Percentiles rank a stretch among this genome's conserved stretches.
phyloP scores from a whole-genome alignment of 306 rosid genomes.

The Glycine soja region DNA sequence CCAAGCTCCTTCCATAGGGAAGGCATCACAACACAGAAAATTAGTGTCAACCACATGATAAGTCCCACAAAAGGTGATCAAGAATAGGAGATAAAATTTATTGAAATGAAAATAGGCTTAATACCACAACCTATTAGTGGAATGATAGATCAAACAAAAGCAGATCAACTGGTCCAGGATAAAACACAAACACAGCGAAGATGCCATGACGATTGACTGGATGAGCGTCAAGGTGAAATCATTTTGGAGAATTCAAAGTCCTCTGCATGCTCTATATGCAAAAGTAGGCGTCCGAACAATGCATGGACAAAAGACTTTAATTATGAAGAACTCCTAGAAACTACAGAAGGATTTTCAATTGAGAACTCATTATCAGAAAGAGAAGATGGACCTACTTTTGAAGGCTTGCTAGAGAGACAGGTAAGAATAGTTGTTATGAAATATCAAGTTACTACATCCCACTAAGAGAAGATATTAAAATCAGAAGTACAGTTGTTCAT shows the following conservation, averaged over 20 bases:
- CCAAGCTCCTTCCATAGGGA: conserved; percentile 3
- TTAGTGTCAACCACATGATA: not conserved
- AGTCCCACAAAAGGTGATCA: not conserved
- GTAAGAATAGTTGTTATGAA: conserved; percentile 73
- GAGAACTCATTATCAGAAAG: conserved; percentile 66
- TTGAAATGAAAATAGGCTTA: conserved; percentile 25
- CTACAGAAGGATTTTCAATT: conserved; percentile 67
- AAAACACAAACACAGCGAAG: conserved; percentile 41
- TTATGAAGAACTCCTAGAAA: conserved; percentile 61
- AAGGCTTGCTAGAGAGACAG: conserved; percentile 56
- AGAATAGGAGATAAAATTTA: not conserved
- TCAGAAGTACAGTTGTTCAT: conserved; percentile 64
- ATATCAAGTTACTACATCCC: conserved; percentile 58
- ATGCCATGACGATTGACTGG: conserved; percentile 39
- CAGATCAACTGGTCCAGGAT: not conserved
- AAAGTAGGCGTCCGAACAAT: conserved; percentile 59
- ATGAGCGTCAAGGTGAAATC: conserved; percentile 20
- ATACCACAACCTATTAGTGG: conserved; percentile 10
- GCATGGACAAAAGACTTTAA: conserved; percentile 62
- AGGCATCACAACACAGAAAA: conserved; percentile 15
- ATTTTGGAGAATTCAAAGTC: conserved; percentile 45
- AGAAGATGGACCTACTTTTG: conserved; percentile 65
- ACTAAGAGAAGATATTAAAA: conserved; percentile 63
- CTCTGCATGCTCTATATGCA: conserved; percentile 62
- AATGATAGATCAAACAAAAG: conserved; percentile 8